Base-by-base conservation (phyloP, 2,329 filamentous ascomycete genomes). In the Ophiostoma quercus region DNA sequence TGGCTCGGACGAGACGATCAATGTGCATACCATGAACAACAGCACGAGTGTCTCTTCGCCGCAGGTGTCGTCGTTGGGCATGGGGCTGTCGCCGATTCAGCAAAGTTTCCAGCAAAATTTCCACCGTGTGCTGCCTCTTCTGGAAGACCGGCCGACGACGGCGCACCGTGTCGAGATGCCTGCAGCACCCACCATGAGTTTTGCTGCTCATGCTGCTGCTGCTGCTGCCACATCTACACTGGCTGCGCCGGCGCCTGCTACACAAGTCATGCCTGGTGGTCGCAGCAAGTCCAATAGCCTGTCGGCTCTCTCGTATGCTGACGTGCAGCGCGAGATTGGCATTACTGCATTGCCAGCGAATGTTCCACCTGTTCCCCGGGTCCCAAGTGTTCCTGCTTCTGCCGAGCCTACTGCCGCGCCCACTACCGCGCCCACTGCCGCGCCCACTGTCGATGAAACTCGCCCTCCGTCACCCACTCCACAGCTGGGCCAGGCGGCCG, bases 131-230 rank as follows among this genome's bases (percentile, higher is more conserved):
- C 65, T 66, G 16, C 47, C 47, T 16, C 34, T 39, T 16, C 71
- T 80, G 16, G 82, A 83, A 12, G 79, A 83, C 47, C 79, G 85
- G 65, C 84, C 84, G 1, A 75, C 79, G 43, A 84, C 84, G 6
- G 80, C 84, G 0, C 83, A 84, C 69, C 80, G 81, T 14, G 75
- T 81, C 8, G 77, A 79, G 65, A 77, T 76, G 32, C 32, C 60
- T 6, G 34, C 34, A 39, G 14, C 34, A 41, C 3, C 29, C 32
- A 8, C 60, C 6, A n/a, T n/a, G 29, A n/a, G 16, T 47, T 47
- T 47, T 47, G 43, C 43, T n/a, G 43, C 43, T 8, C 43, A 47
- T 5, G 16, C 16, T 47, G 29, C 29, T 7, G 29, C 60, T 19
- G 29, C 29, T 7, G 29, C 60, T 9, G 29, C 29, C 2, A 5